Evolutionary conservation across 805 yeast species (phyloP), one percentile per base, ranked within the genome.

Genomic region (Starmera quercuum): DNA sequence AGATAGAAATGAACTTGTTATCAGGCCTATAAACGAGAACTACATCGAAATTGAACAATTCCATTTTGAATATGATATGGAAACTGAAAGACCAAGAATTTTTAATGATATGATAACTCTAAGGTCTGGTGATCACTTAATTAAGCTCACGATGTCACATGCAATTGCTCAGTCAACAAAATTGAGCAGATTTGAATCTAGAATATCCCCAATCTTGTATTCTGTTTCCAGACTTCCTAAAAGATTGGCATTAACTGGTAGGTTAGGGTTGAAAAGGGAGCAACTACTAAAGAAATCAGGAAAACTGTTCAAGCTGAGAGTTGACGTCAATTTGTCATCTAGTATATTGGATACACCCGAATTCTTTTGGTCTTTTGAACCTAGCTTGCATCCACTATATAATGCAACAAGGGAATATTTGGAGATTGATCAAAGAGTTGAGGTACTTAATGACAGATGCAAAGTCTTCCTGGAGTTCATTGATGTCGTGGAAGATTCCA

Each of bases 111-210:
- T 90, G 81, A 82, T 92, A 44, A 87, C 97, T 0, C 60, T 92
- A 32, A 71, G 92, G 36, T 78, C 90, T 2, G 95, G 95, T 7
- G 97, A 90, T 54, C 97, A 88, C 60, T 69, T 90, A 50, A 85
- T 87, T 47, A 92, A 92, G 53, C 64, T 92, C 37, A 85, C 97
- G 6, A 75, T 92, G 74, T 84, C 97, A 1, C 95, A 92, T 58
- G 95, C 97, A 2, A 85, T 92, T 41, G 97, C 97, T 0, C 98
- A 92, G 58, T 85, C 94, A 42, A 88, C 97, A 1, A 92, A 88
- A 54, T 61, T 92, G 21, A 83, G 95, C 26, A 64, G 88, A 38
- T 92, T 90, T 59, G 98, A 92, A 56, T 83, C 95, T 26, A 68
- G 95, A 46, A 86, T 92, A 79, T 83, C 90, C 11, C 78, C 78